Evolutionary conservation across 2,329 filamentous ascomycete species (phyloP).

Genomic region (Ilyonectria robusta): DNA sequence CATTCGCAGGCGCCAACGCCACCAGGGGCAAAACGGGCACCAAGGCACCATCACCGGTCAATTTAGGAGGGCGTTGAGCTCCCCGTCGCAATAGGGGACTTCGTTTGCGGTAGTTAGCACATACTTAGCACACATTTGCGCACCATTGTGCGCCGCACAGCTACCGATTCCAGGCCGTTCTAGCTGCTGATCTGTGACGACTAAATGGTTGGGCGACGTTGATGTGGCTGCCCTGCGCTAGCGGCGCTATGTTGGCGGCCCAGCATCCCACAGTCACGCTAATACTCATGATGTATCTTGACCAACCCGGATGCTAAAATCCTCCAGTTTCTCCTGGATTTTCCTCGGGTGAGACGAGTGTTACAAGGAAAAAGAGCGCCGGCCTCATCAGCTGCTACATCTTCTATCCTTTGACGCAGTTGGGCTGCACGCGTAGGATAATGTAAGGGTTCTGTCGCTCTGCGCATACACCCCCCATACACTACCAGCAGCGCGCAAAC

Average conservation of each 20-base stretch:
- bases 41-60: background rate
- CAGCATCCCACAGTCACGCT: slow-evolving; percentile 37
- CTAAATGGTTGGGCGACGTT: slow-evolving; percentile 38
- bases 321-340: slow-evolving; percentile 19
- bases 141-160: background rate
- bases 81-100: background rate
- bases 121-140: background rate
- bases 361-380: slow-evolving; percentile 13
- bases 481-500: slow-evolving; percentile 9
- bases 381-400: slow-evolving; percentile 10
- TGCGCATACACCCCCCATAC: slow-evolving; percentile 13
- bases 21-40: slow-evolving; percentile 8
- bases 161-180: slow-evolving; percentile 41
- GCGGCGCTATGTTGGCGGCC: slow-evolving; percentile 40
- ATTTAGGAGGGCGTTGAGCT: background rate
- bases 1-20: slow-evolving; percentile 12
- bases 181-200: slow-evolving; percentile 42
- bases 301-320: slow-evolving; percentile 33
- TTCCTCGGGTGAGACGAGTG: slow-evolving; percentile 19
- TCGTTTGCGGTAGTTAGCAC: background rate
- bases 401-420: slow-evolving; percentile 3
- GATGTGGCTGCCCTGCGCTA: slow-evolving; percentile 39
- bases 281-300: slow-evolving; percentile 37
- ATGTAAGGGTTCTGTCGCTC: slow-evolving; percentile 9
- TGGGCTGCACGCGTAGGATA: slow-evolving; percentile 3